Evolutionary conservation across 108 stramenopile genomes (phyloP).

Genomic region (Skeletonema marinoi): DNA sequence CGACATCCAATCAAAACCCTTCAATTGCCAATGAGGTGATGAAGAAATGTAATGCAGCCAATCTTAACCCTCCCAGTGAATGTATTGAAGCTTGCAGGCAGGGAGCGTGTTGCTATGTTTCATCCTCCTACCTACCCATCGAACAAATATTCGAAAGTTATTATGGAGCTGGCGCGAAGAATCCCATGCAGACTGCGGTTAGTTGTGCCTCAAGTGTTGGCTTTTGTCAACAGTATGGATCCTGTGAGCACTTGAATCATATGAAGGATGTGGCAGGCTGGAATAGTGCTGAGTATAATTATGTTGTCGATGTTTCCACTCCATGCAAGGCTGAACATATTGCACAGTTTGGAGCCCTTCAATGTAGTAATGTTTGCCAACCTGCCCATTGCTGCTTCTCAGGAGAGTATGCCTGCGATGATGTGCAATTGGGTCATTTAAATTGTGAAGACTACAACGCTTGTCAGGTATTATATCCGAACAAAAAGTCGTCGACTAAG

Average conservation of each 20-base stretch:
- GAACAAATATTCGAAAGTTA: constrained; percentile 28
- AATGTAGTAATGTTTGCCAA: constrained; percentile 42
- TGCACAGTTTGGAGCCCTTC: constrained; percentile 35
- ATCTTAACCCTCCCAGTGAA: constrained; percentile 20
- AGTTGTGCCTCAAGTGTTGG: constrained; percentile 28
- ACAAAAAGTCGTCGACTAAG: not conserved
- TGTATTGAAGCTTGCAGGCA: constrained; percentile 32
- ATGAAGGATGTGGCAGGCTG: constrained; percentile 29
- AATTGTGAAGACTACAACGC: constrained; percentile 22
- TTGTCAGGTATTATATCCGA: constrained; percentile 36
- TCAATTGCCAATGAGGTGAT: constrained; percentile 29
- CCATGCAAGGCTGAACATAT: constrained; percentile 34
- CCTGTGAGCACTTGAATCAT: constrained; percentile 37
- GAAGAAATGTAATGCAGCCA: constrained; percentile 27
- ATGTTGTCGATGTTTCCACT: constrained; percentile 19
- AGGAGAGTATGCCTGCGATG: constrained; percentile 19
- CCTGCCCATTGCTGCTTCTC: constrained; percentile 46
- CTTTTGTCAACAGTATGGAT: constrained; percentile 44
- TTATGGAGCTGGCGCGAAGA: not conserved
- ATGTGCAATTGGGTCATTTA: constrained; percentile 27
- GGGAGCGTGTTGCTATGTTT: constrained; percentile 35
- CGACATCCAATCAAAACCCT: not conserved
- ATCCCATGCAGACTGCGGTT: constrained; percentile 1
- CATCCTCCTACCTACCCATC: constrained; percentile 20
- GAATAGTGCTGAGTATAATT: constrained; percentile 12